Evolutionary conservation across 768 basidiomycete genomes (phyloP).

Genomic region (Tulasnella sp.): DNA sequence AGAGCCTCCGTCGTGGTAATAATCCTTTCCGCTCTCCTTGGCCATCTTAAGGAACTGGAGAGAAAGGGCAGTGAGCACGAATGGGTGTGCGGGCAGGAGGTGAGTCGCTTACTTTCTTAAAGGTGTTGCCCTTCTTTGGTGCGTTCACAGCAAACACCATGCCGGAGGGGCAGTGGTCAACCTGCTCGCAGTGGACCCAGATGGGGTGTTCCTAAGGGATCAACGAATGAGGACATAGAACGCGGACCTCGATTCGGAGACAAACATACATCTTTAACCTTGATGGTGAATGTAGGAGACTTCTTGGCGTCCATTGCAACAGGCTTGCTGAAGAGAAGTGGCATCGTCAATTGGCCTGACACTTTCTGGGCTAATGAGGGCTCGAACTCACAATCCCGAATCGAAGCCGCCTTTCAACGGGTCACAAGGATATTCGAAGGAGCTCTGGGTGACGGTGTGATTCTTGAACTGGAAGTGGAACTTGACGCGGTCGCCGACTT

Average conservation of each 20-base stretch:
- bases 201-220: background rate
- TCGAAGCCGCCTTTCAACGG: conserved; percentile 24
- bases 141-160: conserved; percentile 31
- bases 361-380: background rate
- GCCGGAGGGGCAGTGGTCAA: conserved; percentile 27
- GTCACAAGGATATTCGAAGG: conserved; percentile 13
- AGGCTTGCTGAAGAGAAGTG: conserved; percentile 20
- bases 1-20: background rate
- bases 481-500: conserved; percentile 1
- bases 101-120: conserved; percentile 6
- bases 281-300: conserved; percentile 23
- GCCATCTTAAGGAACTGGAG: background rate
- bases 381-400: conserved; percentile 26
- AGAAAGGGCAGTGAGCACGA: background rate
- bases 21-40: background rate
- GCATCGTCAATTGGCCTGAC: background rate
- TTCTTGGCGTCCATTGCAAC: conserved; percentile 8
- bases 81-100: background rate
- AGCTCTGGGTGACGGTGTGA: conserved; percentile 23
- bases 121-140: conserved; percentile 26
- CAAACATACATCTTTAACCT: conserved; percentile 23
- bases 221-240: background rate
- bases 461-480: conserved; percentile 22
- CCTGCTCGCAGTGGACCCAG: conserved; percentile 27
- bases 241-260: background rate